These are phyloP conservation scores for Hibiscus tridactylites DNA, from an alignment of 345 rosid genomes.

Conservation along the genomic window DNA sequence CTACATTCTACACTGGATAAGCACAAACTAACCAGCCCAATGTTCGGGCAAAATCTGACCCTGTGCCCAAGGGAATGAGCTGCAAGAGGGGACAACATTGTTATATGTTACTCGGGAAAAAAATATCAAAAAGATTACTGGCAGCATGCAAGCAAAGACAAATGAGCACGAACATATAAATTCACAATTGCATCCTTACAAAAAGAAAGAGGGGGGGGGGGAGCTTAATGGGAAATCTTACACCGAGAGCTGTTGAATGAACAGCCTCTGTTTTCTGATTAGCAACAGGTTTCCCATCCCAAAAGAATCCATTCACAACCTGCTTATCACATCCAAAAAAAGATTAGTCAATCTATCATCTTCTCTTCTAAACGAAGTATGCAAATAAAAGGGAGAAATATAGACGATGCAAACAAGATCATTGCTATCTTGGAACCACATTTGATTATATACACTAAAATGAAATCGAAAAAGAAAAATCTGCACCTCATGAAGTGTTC, in stretches of 20 bases:
- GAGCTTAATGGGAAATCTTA: conserved; percentile 26
- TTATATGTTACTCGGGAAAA: conserved; percentile 7
- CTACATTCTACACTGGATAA: conserved; percentile 5
- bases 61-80: conserved; percentile 95
- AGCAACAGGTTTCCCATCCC: conserved; percentile 62
- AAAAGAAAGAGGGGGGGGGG: neutral
- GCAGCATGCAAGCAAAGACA: neutral
- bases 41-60: conserved; percentile 90
- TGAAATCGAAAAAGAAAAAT: neutral
- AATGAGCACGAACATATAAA: conserved; percentile 5
- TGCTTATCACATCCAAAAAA: conserved; percentile 20
- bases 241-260: conserved; percentile 83
- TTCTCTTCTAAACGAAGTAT: neutral
- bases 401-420: neutral
- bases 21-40: conserved; percentile 80
- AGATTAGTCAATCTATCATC: neutral
- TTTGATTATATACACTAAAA: neutral
- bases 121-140: too few relatives aligned
- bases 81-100: conserved; percentile 25
- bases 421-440: neutral
- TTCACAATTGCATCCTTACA: conserved; percentile 6
- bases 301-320: conserved; percentile 96
- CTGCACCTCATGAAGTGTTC: conserved; percentile 88
- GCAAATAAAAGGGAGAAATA: neutral
- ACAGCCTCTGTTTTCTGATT: conserved; percentile 34